phyloP scores from a whole-genome alignment of 768 basidiomycete species.

The Rhizopogon vulgaris region DNA sequence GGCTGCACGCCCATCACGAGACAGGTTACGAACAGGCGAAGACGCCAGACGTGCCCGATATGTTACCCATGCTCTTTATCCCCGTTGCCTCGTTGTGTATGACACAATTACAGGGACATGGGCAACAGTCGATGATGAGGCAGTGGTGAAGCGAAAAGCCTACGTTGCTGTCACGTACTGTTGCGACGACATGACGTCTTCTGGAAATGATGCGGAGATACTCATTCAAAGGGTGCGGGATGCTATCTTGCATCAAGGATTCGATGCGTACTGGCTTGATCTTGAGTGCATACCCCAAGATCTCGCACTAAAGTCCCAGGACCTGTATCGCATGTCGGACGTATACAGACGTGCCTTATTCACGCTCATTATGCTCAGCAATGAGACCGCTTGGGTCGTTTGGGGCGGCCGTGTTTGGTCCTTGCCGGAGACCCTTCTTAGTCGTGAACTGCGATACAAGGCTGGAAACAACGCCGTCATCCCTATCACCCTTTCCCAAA shows the following conservation, averaged over 20 bases:
- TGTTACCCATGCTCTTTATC: slow-evolving; percentile 10
- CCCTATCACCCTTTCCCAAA: slow-evolving; percentile 15
- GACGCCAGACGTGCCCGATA: background rate
- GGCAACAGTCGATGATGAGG: background rate
- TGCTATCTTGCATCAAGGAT: background rate
- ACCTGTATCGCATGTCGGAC: slow-evolving; percentile 20
- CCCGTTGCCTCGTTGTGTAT: slow-evolving; percentile 13
- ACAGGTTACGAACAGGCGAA: slow-evolving; percentile 6
- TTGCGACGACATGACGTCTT: slow-evolving; percentile 7
- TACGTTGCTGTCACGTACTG: slow-evolving; percentile 17
- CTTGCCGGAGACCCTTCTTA: slow-evolving; percentile 16
- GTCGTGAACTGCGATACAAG: slow-evolving; percentile 13
- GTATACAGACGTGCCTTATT: slow-evolving; percentile 16
- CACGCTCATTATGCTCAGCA: slow-evolving; percentile 17
- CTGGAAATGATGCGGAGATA: background rate
- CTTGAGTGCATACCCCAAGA: background rate
- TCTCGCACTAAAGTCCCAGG: slow-evolving; percentile 5
- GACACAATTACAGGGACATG: slow-evolving; percentile 1
- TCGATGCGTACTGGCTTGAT: slow-evolving; percentile 20
- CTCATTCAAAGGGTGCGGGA: background rate
- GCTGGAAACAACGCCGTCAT: slow-evolving; percentile 9
- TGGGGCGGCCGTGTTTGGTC: slow-evolving; percentile 22
- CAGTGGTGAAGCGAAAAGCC: slow-evolving; percentile 5
- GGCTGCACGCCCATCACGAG: slow-evolving; percentile 15
- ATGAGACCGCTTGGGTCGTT: slow-evolving; percentile 7